Evolutionary conservation across 2,329 filamentous ascomycete genomes (phyloP), one percentile per base, ranked within the genome.

Genomic region (Aspergillus persii): DNA sequence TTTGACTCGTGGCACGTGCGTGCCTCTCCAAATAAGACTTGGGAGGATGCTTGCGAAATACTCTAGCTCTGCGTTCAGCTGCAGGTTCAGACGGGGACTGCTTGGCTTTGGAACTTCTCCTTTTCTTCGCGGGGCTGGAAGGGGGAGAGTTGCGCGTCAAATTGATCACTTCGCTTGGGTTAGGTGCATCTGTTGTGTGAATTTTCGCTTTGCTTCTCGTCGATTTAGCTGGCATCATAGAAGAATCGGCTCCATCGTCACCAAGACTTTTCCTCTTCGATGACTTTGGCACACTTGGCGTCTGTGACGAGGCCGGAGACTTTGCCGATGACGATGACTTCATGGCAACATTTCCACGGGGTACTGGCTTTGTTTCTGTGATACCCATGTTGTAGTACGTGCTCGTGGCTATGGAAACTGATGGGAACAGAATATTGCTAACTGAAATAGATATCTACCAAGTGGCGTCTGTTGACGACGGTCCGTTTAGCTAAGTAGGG

Each of bases 1-100:
- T 76, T 63, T 85, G 83, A 5, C 76, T 80, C 27, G 71, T 70
- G 4, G 83, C 83, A 52, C 84, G 79, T 3, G 72, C 69, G 11
- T 83, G 75, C 59, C 82, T 76, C 23, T 79, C 74, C 2, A 79
- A 63, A 67, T 80, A 85, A 1, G 74, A 72, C 18, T 72, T 65
- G 3, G 84, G 82, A 31, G 83, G 68, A 33, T 76, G 71, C 6
- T 69, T 63, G 33, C 80, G 73, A 61, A 77, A 81, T 30, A 68
- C 63, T 49, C 72, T 76, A 11, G 75, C 65, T 46, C 78, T 74
- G 56, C 75, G 77, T 63, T 81, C 80, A 31, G 51, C 54, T 3
- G 44, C 26, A 8, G 57, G 47, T 33, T 50, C 47, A 18, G 71
- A 69, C 31, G 61, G 46, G 18, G 60, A 53, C 56, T 61, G 57